A percentile compares a stretch with the other conserved stretches of the same genome.
Conservation (phyloP, 2,329 filamentous ascomycete species). For the Paecilomyces variotii region DNA sequence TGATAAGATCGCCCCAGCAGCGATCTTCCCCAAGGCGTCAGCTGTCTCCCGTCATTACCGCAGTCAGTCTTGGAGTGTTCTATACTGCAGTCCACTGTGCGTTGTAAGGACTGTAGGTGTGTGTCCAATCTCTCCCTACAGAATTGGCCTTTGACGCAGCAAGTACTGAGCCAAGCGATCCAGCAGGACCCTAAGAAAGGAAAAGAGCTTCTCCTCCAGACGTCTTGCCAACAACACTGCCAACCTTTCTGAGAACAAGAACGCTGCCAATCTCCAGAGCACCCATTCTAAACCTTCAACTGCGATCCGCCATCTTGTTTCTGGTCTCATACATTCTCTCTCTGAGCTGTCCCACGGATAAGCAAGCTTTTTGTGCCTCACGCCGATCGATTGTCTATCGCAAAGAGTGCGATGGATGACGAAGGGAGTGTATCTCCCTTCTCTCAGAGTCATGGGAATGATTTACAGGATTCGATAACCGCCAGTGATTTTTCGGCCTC, state of each 20-base stretch:
- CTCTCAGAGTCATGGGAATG: background rate
- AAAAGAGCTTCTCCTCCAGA: background rate
- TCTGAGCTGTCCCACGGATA: too few relatives aligned
- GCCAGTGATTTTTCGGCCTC: constrained; percentile 11
- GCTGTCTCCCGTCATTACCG: background rate
- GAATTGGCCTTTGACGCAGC: background rate
- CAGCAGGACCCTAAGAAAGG: background rate
- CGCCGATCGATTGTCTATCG: background rate
- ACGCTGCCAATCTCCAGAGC: background rate
- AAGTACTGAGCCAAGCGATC: background rate
- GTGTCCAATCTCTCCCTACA: background rate
- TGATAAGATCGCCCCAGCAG: background rate
- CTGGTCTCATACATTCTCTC: background rate
- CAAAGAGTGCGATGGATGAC: constrained; percentile 4
- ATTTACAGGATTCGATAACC: constrained; percentile 7
- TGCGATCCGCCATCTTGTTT: background rate
- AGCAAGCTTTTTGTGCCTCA: background rate
- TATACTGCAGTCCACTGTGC: background rate
- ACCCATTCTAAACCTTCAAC: background rate
- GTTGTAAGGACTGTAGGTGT: background rate
- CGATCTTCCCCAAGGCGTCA: background rate
- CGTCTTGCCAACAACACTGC: background rate
- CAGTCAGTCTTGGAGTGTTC: background rate
- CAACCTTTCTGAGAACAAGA: background rate
- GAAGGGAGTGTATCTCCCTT: constrained; percentile 1